Evolutionary conservation across 257 asterid genomes (phyloP).

Genomic region (Echites panduratus): DNA sequence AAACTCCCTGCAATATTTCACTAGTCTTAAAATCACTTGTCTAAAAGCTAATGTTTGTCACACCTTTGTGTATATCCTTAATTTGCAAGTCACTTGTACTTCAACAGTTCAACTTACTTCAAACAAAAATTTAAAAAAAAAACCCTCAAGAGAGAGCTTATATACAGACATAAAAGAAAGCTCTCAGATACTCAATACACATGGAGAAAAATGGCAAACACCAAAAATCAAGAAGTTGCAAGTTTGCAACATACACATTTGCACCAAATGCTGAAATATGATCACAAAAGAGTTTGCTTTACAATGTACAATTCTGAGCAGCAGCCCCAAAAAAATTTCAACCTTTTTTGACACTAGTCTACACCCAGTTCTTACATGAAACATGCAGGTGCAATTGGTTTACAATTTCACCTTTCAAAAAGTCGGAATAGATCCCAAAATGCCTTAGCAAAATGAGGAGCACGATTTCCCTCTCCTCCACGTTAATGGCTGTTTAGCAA

Average conservation of each 20-base stretch:
- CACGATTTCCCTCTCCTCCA: background rate
- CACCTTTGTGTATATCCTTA: too few species aligned
- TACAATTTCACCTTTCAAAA: conserved; percentile 14
- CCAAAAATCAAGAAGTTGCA: background rate
- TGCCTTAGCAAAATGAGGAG: background rate
- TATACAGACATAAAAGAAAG: too few species aligned
- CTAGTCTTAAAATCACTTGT: too few species aligned
- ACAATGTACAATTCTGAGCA: background rate
- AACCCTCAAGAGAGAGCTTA: too few species aligned
- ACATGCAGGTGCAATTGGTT: conserved; percentile 4
- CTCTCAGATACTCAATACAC: too few species aligned
- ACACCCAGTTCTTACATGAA: background rate
- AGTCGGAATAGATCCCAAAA: conserved; percentile 1
- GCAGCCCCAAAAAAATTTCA: background rate
- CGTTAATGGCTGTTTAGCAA: background rate
- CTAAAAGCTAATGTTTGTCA: too few species aligned
- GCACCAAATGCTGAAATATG: background rate
- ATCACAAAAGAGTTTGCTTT: background rate
- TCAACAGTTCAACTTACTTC: too few species aligned
- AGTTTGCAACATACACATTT: background rate
- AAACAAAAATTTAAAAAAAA: too few species aligned
- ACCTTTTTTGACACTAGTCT: background rate
- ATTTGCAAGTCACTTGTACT: too few species aligned
- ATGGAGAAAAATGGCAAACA: background rate
- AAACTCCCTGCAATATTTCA: too few species aligned